A percentile compares a stretch with the other conserved stretches of the same genome.
Conservation (phyloP, 352 stramenopile species). For the Pythium utonaiense region DNA sequence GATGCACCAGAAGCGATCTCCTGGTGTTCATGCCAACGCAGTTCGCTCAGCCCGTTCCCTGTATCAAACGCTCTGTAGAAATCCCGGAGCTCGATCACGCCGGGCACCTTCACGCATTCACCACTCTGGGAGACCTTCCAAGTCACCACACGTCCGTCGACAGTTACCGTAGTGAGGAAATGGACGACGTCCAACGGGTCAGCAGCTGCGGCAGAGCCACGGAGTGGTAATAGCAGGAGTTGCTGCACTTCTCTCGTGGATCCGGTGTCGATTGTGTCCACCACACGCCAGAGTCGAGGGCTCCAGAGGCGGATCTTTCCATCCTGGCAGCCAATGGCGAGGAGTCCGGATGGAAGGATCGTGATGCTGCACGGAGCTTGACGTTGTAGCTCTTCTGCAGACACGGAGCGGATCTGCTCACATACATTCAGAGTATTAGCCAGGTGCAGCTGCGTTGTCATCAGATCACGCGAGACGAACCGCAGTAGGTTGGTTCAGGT, state of each 20-base stretch:
- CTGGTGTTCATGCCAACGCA: constrained; percentile 63
- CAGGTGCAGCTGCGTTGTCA: not conserved
- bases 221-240: constrained; percentile 50
- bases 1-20: constrained; percentile 47
- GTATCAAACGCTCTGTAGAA: constrained; percentile 52
- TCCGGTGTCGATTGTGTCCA: constrained; percentile 61
- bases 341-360: constrained; percentile 53
- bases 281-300: constrained; percentile 48
- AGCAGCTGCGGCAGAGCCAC: constrained; percentile 5
- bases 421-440: not conserved
- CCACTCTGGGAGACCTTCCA: constrained; percentile 60
- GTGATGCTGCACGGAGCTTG: constrained; percentile 55
- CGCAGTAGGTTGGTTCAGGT: constrained; percentile 59
- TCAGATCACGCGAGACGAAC: constrained; percentile 19
- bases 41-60: constrained; percentile 49
- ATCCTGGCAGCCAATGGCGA: constrained; percentile 75
- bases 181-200: constrained; percentile 6
- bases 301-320: constrained; percentile 73
- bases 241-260: constrained; percentile 67
- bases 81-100: constrained; percentile 52
- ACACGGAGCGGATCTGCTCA: constrained; percentile 33
- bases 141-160: constrained; percentile 57
- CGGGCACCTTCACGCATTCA: constrained; percentile 26
- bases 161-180: constrained; percentile 49
- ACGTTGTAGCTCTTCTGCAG: constrained; percentile 54